These are phyloP conservation scores for Aspergillus novoparasiticus DNA, from an alignment of 2,329 filamentous ascomycete species.

Conservation along the genomic window DNA sequence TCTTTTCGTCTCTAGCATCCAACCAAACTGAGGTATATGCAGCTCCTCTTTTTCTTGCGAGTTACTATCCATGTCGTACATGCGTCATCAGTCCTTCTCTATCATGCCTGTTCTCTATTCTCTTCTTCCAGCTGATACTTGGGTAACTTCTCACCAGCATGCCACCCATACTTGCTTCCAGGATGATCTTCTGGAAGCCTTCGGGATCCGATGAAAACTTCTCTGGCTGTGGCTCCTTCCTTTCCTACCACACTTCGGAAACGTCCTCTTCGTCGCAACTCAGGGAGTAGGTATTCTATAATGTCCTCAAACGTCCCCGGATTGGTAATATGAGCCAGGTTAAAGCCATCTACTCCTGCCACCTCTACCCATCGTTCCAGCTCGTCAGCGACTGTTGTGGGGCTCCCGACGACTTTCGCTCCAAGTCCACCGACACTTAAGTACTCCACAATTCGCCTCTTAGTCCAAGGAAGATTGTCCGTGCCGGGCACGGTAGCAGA, in stretches of 20 bases:
- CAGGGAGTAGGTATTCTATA: conserved; percentile 23
- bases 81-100: background rate
- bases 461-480: conserved; percentile 29
- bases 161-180: conserved; percentile 3
- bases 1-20: background rate
- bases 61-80: background rate
- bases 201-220: conserved; percentile 2
- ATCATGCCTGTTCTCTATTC: background rate
- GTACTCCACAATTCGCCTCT: conserved; percentile 26
- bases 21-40: too few relatives aligned
- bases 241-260: conserved; percentile 11
- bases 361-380: conserved; percentile 27
- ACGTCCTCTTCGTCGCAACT: conserved; percentile 26
- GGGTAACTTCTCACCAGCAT: background rate
- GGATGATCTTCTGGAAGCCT: conserved; percentile 7
- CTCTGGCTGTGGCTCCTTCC: conserved; percentile 1
- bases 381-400: conserved; percentile 25
- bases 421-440: conserved; percentile 18
- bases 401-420: conserved; percentile 2
- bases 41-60: background rate
- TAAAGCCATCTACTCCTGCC: conserved; percentile 28
- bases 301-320: conserved; percentile 30
- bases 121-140: background rate
- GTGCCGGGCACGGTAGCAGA: background rate
- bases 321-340: conserved; percentile 23